Evolutionary conservation across 1,284 basidiomycete species (phyloP), one percentile per base, ranked within the genome.

Genomic region (Microbotryomycetes sp.): DNA sequence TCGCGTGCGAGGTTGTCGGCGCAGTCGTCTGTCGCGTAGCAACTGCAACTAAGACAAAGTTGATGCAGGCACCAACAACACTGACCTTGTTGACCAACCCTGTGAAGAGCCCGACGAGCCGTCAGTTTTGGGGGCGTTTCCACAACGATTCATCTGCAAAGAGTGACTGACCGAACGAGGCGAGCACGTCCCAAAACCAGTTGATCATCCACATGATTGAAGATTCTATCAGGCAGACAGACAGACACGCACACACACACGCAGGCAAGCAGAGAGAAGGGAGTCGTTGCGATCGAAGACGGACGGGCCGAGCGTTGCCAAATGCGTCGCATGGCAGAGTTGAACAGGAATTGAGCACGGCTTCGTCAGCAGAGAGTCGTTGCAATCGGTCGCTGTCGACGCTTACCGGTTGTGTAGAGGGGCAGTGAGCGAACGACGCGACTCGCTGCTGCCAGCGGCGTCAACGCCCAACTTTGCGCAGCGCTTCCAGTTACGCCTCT

Each of bases 151-250:
- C n/a, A 6, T 29, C 19, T 2, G 48, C 28, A 19, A 23, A 4
- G 52, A 2, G 23, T 19, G 16, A 77, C 84, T 61, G 74, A 94
- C 92, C 92, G 50, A 96, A 86, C 76, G 87, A 85, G 61, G 90
- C 83, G 72, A 96, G 87, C 67, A 94, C 80, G 75, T 96, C 92
- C 88, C 88, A 92, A 79, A 94, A 91, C 90, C 91, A 94, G 80
- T 89, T 88, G 76, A 77, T 64, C n/a, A 67, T 49, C 25, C 49
- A 54, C 46, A 52, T 59, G 49, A 56, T 57, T 52, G 55, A 57
- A 28, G 52, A 60, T 36, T 53, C 52, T 29, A 30, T 26, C 42
- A 6, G 52, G 36, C 36, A 45, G 23, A n/a, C 31, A 3, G 30
- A 36, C 14, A 2, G 51, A 2, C 25, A 12, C 3, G 28, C 15